phyloP scores from a whole-genome alignment of 192 early-diverging fungal species.

The Coemansia sp. region DNA sequence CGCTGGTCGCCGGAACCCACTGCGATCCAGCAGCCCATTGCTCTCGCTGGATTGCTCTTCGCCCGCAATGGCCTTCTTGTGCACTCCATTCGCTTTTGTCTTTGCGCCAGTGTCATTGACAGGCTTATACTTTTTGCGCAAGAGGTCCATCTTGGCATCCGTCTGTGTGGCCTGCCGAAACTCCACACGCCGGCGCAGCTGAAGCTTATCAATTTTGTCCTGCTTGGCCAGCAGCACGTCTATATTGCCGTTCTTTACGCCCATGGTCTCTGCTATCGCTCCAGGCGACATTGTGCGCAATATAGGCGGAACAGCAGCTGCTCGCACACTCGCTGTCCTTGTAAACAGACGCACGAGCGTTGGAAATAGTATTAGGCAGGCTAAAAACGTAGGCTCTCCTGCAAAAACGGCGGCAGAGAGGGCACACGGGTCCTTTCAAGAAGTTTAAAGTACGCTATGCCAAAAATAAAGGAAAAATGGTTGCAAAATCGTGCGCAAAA shows the following conservation, averaged over 20 bases:
- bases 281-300: slow-evolving; percentile 30
- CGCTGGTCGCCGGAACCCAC: slow-evolving; percentile 62
- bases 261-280: not conserved
- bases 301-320: not conserved
- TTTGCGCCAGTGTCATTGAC: slow-evolving; percentile 51
- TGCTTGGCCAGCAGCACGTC: slow-evolving; percentile 49
- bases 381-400: not conserved
- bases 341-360: not conserved
- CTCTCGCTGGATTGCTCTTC: slow-evolving; percentile 13
- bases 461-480: slow-evolving; percentile 6
- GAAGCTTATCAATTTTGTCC: slow-evolving; percentile 47
- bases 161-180: slow-evolving; percentile 59
- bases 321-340: not conserved
- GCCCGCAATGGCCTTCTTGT: slow-evolving; percentile 1
- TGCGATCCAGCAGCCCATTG: slow-evolving; percentile 53
- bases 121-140: slow-evolving; percentile 64
- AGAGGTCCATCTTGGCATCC: slow-evolving; percentile 62
- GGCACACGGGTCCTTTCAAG: not conserved
- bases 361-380: not conserved
- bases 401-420: not conserved
- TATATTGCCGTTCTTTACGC: slow-evolving; percentile 20
- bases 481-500: not conserved
- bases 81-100: slow-evolving; percentile 1
- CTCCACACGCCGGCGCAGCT: slow-evolving; percentile 60
- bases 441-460: not conserved